Evolutionary conservation across 495 filamentous ascomycete genomes (phyloP).

Genomic region (Penicillium coffeae): DNA sequence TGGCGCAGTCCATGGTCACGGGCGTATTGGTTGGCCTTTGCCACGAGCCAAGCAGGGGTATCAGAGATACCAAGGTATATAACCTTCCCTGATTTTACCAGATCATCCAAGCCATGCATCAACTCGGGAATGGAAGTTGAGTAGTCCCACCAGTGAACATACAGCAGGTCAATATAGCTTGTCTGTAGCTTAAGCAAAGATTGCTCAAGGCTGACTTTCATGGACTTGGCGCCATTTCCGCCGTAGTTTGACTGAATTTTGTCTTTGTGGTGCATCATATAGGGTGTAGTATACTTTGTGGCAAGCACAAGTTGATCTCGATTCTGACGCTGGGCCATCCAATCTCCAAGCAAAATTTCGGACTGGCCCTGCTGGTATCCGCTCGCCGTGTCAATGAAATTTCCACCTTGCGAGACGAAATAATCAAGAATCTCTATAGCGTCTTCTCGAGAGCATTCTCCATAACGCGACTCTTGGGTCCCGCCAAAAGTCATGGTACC

Average conservation of each 20-base stretch:
- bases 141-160: conserved; percentile 67
- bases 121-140: conserved; percentile 60
- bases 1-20: conserved; percentile 19
- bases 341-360: too few relatives aligned
- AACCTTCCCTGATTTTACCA: conserved; percentile 60
- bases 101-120: conserved; percentile 62
- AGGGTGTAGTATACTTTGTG: conserved; percentile 61
- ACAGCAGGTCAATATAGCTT: conserved; percentile 69
- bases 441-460: too few relatives aligned
- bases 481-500: too few relatives aligned
- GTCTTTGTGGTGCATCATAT: conserved; percentile 9
- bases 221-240: conserved; percentile 56
- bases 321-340: too few relatives aligned
- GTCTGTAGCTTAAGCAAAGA: conserved; percentile 69
- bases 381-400: too few relatives aligned
- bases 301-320: too few relatives aligned
- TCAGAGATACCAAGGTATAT: conserved; percentile 68
- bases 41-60: conserved; percentile 48
- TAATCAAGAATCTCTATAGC: too few relatives aligned
- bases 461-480: too few relatives aligned
- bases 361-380: too few relatives aligned
- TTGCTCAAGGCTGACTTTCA: conserved; percentile 51
- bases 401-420: too few relatives aligned
- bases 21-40: conserved; percentile 34
- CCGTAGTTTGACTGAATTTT: conserved; percentile 49